Evolutionary conservation across 768 basidiomycete species (phyloP).

Genomic region (Lactarius deliciosus): DNA sequence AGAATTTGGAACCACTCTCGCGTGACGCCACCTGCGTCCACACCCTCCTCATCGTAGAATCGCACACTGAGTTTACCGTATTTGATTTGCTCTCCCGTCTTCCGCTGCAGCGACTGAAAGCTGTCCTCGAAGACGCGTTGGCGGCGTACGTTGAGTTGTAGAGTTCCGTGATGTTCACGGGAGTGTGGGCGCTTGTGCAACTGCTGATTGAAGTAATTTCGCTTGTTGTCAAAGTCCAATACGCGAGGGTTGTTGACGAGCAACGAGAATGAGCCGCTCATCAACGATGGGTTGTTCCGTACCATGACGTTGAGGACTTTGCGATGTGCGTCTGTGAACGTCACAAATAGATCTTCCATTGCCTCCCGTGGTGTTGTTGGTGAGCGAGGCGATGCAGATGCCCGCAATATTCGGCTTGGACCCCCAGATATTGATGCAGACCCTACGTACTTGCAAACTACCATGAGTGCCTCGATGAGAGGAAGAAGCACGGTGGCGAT

Average conservation of each 20-base stretch:
- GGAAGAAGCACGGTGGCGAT: slow-evolving; percentile 91
- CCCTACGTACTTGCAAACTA: slow-evolving; percentile 94
- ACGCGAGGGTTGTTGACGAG: slow-evolving; percentile 95
- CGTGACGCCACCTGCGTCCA: slow-evolving; percentile 97
- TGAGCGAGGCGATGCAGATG: slow-evolving; percentile 65
- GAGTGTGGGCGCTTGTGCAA: slow-evolving; percentile 78
- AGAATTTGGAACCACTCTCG: slow-evolving; percentile 99
- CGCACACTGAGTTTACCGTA: slow-evolving; percentile 95
- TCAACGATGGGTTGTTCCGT: slow-evolving; percentile 94
- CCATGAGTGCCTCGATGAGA: slow-evolving; percentile 95
- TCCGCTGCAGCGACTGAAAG: slow-evolving; percentile 86
- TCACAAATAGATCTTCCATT: slow-evolving; percentile 89
- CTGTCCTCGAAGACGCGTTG: slow-evolving; percentile 97
- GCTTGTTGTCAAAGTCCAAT: slow-evolving; percentile 99
- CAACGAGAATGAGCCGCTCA: slow-evolving; percentile 97
- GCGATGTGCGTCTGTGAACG: slow-evolving; percentile 90
- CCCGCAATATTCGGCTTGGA: slow-evolving; percentile 53
- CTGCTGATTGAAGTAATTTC: slow-evolving; percentile 93
- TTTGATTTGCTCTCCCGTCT: slow-evolving; percentile 94
- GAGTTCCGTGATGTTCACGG: slow-evolving; percentile 77
- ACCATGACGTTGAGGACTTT: slow-evolving; percentile 97
- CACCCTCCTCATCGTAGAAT: slow-evolving; percentile 96
- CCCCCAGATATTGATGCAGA: slow-evolving; percentile 51
- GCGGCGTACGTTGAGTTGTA: slow-evolving; percentile 87
- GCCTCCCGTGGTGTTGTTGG: slow-evolving; percentile 68